Evolutionary conservation across 176 grass and related monocot species (phyloP), one percentile per base, ranked within the genome.

Genomic region (Lolium multiflorum): DNA sequence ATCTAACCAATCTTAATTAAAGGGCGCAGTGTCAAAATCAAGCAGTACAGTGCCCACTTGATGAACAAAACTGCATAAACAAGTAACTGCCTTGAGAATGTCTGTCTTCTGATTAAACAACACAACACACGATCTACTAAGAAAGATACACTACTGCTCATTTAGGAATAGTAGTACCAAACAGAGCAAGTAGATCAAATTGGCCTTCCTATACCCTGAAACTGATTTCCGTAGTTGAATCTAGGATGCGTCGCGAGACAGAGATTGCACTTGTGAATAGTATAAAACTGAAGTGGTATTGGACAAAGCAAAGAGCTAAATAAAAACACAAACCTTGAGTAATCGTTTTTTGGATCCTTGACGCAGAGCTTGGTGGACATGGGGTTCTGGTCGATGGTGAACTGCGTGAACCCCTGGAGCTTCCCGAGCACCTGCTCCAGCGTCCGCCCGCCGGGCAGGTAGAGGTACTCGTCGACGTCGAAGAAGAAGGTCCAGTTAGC

Each of bases 401-500:
- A 95, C 82, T 97, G 95, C 16, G 95, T 84, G 80, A 88, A 93
- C 0, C 82, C 82, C 0, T 87, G 86, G 43, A 97, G 85, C 89
- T 82, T 86, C 17, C 50, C 79, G 81, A 97, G 52, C 85, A 90
- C 95, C 48, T 88, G 3, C 5, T 84, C 71, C 1, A 97, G 92
- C 16, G 80, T 82, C 25, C 62, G 82, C 0, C 95, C 92, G 20
- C 75, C 78, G 20, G 95, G 92, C 52, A 97, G 81, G 75, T 93
- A 95, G 6, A 97, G 35, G 79, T 95, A 97, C 85, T 97, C 95
- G 25, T 97, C 95, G 61, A 97, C 89, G 65, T 97, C 95, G 81
- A 95, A 97, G 91, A 97, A 97, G 91, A 97, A 97, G 73, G 95
- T 97, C 95, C 95, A 97, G 25, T 97, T 95, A 17, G 95, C 95